Conservation (phyloP, 768 basidiomycete species). For the Suillus subaureus region DNA sequence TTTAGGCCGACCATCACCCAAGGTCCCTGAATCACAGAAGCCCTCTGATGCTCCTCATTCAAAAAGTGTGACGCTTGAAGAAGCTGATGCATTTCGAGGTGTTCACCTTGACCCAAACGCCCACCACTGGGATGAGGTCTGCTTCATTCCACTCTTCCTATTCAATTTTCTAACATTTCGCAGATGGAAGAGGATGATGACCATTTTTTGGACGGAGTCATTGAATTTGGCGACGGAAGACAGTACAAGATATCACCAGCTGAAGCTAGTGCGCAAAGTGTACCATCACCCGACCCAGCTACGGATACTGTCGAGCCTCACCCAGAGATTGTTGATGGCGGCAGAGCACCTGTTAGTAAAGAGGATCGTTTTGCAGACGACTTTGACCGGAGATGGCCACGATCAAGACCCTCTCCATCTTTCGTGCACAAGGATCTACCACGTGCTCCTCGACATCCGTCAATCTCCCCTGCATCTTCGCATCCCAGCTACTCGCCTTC, state of each 20-base stretch:
- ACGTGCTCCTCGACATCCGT: conserved; percentile 34
- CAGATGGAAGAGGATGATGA: conserved; percentile 94
- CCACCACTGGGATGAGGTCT: conserved; percentile 97
- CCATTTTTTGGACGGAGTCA: conserved; percentile 83
- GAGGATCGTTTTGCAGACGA: conserved; percentile 92
- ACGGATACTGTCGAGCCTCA: conserved; percentile 13
- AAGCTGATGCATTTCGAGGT: conserved; percentile 93
- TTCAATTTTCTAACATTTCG: conserved; percentile 12
- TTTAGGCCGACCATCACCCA: conserved; percentile 18
- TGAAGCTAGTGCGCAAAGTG: conserved; percentile 22
- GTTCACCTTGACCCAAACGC: conserved; percentile 92
- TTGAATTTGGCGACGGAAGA: conserved; percentile 95
- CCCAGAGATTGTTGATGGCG: conserved; percentile 19
- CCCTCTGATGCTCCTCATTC: conserved; percentile 51
- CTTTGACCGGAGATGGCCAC: conserved; percentile 97
- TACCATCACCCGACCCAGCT: conserved; percentile 8
- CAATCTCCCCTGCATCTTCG: conserved; percentile 38
- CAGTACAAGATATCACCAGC: conserved; percentile 80
- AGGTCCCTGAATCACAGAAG: conserved; percentile 41
- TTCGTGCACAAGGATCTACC: conserved; percentile 44
- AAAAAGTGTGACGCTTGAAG: conserved; percentile 70
- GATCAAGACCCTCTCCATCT: conserved; percentile 55
- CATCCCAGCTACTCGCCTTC: conserved; percentile 49
- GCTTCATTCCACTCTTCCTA: conserved; percentile 30
- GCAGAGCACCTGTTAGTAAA: conserved; percentile 46